These are phyloP conservation scores for Dorcoceras hygrometricum DNA, from an alignment of 257 asterid genomes.

Conservation along the genomic window DNA sequence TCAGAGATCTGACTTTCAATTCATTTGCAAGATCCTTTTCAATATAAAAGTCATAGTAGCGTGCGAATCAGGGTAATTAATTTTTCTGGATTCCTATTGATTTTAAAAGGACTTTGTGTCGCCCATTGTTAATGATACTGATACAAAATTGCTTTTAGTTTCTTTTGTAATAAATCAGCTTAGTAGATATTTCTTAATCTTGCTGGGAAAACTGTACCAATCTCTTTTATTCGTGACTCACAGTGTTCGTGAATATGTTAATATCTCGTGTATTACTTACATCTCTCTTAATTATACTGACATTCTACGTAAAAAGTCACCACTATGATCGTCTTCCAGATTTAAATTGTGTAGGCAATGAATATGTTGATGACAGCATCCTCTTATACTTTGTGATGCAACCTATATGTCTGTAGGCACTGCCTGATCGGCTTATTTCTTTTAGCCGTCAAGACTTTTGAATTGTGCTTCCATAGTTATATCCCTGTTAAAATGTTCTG, in stretches of 20 bases:
- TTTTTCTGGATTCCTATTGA: slow-evolving; percentile 17
- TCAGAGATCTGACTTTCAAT: not conserved
- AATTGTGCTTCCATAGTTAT: not conserved
- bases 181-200: slow-evolving; percentile 11
- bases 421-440: slow-evolving; percentile 17
- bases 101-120: not conserved
- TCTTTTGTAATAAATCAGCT: slow-evolving; percentile 10
- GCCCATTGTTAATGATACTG: slow-evolving; percentile 15
- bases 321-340: slow-evolving; percentile 19
- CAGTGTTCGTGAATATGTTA: not conserved
- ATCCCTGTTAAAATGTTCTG: slow-evolving; percentile 8
- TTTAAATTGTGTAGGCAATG: slow-evolving; percentile 6
- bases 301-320: not conserved
- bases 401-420: slow-evolving; percentile 6
- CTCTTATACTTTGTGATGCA: too few species aligned
- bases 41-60: not conserved
- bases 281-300: not conserved
- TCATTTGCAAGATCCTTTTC: slow-evolving; percentile 7
- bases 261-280: not conserved
- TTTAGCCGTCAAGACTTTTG: not conserved
- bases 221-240: slow-evolving; percentile 4
- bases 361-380: not conserved
- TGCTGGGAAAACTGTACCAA: slow-evolving; percentile 19
- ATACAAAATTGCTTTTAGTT: not conserved
- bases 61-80: slow-evolving; percentile 5